Evolutionary conservation across 2,329 filamentous ascomycete species (phyloP), one percentile per base, ranked within the genome.

Genomic region (Ophiostoma tasmaniense): DNA sequence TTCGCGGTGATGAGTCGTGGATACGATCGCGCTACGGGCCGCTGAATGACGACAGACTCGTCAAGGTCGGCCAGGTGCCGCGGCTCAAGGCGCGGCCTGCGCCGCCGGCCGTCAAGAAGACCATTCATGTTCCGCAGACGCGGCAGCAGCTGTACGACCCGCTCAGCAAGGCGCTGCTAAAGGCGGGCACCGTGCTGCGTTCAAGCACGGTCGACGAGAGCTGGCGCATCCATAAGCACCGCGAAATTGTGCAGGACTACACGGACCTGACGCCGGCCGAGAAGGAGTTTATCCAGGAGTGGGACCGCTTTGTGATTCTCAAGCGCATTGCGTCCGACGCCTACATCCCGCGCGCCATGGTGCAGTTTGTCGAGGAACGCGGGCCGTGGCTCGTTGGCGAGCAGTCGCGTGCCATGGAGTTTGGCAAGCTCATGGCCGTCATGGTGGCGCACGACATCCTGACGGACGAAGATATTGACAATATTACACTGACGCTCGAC

Each of bases 191-290:
- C 1, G 77, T 80, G 30, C 77, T 87, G 30, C 81, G 82, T 2
- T 78, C 78, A 25, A 75, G 77, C 3, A 75, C 45, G 14, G 66
- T 76, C 2, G 83, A 86, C 73, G 81, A 81, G 69, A 77, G 78
- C 28, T 87, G 85, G 85, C 78, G 87, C 8, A 79, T 85, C 37
- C 84, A 86, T 71, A 87, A 87, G 75, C 85, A 87, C 70, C 81
- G 83, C 8, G 84, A 87, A 69, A 83, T 81, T 67, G 82, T 87
- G 68, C 79, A 80, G 35, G 85, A 87, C 71, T 87, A 85, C 73
- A 82, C 81, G 10, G 85, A 87, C 72, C 80, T 87, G 33, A 81
- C 81, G 14, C 74, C 78, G 2, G 77, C 80, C 20, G 85, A 88
- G 73, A 85, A 84, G 74, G 85, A 87, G 71, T 87, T 84, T 70